These are phyloP conservation scores for Cyberlindnera euphorbiae DNA, from an alignment of 805 yeast species.

Conservation along the genomic window DNA sequence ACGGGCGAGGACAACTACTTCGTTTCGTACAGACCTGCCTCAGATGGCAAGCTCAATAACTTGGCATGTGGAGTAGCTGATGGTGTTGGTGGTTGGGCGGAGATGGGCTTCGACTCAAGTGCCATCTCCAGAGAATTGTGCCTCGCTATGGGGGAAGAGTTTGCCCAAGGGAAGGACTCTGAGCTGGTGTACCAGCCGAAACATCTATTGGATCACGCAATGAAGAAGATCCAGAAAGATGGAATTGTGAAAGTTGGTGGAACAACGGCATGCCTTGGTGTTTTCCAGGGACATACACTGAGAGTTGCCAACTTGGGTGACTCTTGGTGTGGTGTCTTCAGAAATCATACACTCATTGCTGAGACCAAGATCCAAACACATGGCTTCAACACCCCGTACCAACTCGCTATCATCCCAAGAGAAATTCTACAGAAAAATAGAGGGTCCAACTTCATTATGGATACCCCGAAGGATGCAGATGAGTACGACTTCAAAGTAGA, in stretches of 20 bases:
- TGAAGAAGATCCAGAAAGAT: slow-evolving; percentile 43
- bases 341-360: slow-evolving; percentile 54
- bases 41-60: too few species aligned
- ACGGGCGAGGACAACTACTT: slow-evolving; percentile 79
- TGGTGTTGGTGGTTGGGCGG: slow-evolving; percentile 98
- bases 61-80: slow-evolving; percentile 81
- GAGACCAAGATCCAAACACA: slow-evolving; percentile 79
- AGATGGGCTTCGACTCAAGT: slow-evolving; percentile 83
- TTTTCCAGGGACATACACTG: slow-evolving; percentile 54
- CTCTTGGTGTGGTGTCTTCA: slow-evolving; percentile 87
- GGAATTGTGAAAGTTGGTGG: slow-evolving; percentile 83
- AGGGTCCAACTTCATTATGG: slow-evolving; percentile 60
- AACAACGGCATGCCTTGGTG: slow-evolving; percentile 86
- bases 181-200: slow-evolving; percentile 21
- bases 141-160: slow-evolving; percentile 39
- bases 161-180: slow-evolving; percentile 8
- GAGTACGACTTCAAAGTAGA: slow-evolving; percentile 58
- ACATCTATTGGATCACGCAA: slow-evolving; percentile 52
- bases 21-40: slow-evolving; percentile 34
- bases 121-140: slow-evolving; percentile 83
- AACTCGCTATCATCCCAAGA: slow-evolving; percentile 77
- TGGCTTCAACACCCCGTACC: slow-evolving; percentile 89
- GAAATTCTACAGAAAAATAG: slow-evolving; percentile 44
- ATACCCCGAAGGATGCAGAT: slow-evolving; percentile 67
- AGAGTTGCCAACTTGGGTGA: slow-evolving; percentile 84